Conservation (phyloP, 345 rosid genomes). For the Hibiscus trionum region DNA sequence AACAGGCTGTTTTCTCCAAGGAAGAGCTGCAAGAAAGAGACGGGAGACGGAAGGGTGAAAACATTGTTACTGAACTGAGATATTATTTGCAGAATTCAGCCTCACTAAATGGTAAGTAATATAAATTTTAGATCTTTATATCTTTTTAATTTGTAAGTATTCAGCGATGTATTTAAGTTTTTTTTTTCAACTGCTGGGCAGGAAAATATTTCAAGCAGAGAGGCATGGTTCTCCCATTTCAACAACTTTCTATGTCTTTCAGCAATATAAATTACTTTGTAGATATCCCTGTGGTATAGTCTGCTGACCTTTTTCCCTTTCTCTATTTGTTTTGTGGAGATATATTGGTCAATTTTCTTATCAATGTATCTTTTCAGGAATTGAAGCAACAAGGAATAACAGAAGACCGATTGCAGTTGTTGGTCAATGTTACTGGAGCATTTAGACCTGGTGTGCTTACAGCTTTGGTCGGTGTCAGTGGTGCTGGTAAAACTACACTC, state of each 20-base stretch:
- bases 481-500: slow-evolving; percentile 98
- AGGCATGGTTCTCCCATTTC: slow-evolving; percentile 99
- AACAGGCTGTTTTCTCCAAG: slow-evolving; percentile 79
- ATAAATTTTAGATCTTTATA: slow-evolving; percentile 9
- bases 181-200: slow-evolving; percentile 22
- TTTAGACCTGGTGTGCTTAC: slow-evolving; percentile 92
- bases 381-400: slow-evolving; percentile 79
- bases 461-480: slow-evolving; percentile 95
- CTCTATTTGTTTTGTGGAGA: neutral
- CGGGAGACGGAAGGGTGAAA: slow-evolving; percentile 70
- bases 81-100: slow-evolving; percentile 73
- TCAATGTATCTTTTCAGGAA: slow-evolving; percentile 42
- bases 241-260: slow-evolving; percentile 87
- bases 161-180: slow-evolving; percentile 7
- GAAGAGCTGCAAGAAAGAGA: slow-evolving; percentile 86
- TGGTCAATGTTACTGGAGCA: slow-evolving; percentile 88
- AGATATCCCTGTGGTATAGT: slow-evolving; percentile 75
- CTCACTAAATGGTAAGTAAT: slow-evolving; percentile 53
- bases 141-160: slow-evolving; percentile 2
- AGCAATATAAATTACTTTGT: slow-evolving; percentile 80
- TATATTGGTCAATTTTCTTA: slow-evolving; percentile 17
- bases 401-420: slow-evolving; percentile 78
- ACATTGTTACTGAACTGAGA: slow-evolving; percentile 64
- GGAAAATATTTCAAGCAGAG: slow-evolving; percentile 82
- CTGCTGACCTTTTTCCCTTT: slow-evolving; percentile 8